Evolutionary conservation across 1,284 basidiomycete species (phyloP), one percentile per base, ranked within the genome.

Genomic region (Volvariella surrecta): DNA sequence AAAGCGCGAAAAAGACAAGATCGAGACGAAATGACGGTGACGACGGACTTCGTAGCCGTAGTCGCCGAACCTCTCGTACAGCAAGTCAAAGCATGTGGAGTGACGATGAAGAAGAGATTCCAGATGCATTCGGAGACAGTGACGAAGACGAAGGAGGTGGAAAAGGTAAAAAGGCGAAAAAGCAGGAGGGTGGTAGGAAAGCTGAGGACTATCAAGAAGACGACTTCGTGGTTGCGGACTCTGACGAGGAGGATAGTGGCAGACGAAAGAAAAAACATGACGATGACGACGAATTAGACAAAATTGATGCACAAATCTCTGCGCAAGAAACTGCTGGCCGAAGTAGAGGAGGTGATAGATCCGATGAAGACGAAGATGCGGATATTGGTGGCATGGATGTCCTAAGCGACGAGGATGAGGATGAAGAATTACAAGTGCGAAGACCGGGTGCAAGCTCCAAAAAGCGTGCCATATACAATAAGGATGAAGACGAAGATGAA

Each of bases 221-320:
- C 55, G 87, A 86, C 53, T 89, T 90, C 54, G 68, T 89, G 31
- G 87, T 89, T 6, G 80, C 82, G 19, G 82, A 82, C 50, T 71
- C 83, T 38, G 79, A 78, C 6, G 82, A 84, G 30, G 82, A 82
- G 17, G 83, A 52, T 43, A 62, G 62, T 17, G 57, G 58, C 6
- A n/a, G n/a, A n/a, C n/a, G n/a, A n/a, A n/a, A n/a, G n/a, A n/a
- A n/a, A n/a, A n/a, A n/a, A n/a, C n/a, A n/a, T n/a, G 68, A 66
- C 11, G 72, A 71, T 2, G 72, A 69, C 28, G 82, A 87, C 52
- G 72, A 74, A 15, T 56, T 86, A 47, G 83, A 88, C 50, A 73
- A 74, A 52, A 63, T 87, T 51, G 84, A 87, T 39, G 79, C 79
- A 17, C 74, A 79, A 44, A 72, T 80, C 45, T 70, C 74, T 37